A percentile compares a stretch with the other conserved stretches of the same genome.
Conservation (phyloP, 2,329 filamentous ascomycete genomes). For the Trichoderma endophyticum region DNA sequence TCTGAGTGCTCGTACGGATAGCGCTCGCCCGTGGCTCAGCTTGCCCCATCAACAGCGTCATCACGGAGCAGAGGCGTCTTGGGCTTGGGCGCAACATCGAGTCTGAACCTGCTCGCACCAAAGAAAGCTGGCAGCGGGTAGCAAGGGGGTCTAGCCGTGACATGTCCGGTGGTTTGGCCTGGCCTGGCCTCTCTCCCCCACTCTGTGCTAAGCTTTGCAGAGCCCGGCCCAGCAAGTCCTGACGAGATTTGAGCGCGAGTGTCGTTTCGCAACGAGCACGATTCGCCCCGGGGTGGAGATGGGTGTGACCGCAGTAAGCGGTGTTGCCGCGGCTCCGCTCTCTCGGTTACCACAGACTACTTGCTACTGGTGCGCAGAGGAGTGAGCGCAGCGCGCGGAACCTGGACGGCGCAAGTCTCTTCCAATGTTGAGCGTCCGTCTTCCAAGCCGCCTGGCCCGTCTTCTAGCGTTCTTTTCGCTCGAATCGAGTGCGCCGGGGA, state of each 20-base stretch:
- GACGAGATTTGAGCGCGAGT: neutral
- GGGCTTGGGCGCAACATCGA: conserved; percentile 8
- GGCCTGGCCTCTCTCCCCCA: neutral
- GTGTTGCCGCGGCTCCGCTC: conserved; percentile 25
- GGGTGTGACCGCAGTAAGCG: conserved; percentile 26
- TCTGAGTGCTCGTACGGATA: neutral
- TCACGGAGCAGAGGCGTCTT: neutral
- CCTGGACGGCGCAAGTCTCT: neutral
- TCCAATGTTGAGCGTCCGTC: neutral
- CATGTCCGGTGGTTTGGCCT: conserved; percentile 9
- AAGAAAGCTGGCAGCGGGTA: conserved; percentile 10
- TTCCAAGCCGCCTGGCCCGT: conserved; percentile 14
- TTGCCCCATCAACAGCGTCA: conserved; percentile 3
- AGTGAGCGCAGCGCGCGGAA: conserved; percentile 13
- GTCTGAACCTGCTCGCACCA: neutral
- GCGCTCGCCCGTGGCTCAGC: neutral
- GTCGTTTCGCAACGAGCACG: conserved; percentile 3
- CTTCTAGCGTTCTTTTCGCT: conserved; percentile 9
- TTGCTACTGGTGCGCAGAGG: neutral
- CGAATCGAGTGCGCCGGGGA: neutral
- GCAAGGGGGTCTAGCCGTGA: conserved; percentile 8
- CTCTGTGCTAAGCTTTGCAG: conserved; percentile 9
- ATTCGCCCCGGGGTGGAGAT: conserved; percentile 12
- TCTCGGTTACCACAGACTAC: conserved; percentile 10
- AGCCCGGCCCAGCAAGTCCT: neutral